Evolutionary conservation across 257 asterid species (phyloP), one percentile per base, ranked within the genome.

Genomic region (Ligustrum vulgare): DNA sequence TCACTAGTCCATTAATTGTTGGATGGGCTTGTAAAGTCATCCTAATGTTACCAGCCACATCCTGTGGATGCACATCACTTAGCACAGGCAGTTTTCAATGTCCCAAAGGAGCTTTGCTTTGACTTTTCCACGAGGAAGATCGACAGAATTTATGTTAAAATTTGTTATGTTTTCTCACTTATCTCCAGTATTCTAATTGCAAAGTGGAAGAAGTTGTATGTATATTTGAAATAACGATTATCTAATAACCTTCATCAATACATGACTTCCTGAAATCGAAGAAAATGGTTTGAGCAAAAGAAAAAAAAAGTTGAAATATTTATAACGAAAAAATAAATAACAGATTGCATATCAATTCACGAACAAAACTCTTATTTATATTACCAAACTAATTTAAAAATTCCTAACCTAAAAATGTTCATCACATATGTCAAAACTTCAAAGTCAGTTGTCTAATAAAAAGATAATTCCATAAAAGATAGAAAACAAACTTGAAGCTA

Each of bases 71-170:
- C 23, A 93, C 91, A 49, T 85, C 97, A 77, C 89, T 85, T 10
- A 98, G 99, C 56, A 95, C 92, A 0, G 93, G 60, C 99, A 95
- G 84, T 95, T 95, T 78, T 95, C 98, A 2, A 95, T 95, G 88
- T 95, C 99, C 99, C 99, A 95, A 63, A 93, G 31, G 82, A 77
- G 51, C 67, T 76, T 43, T 51, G 77, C n/a, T n/a, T n/a, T n/a
- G n/a, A 60, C 10, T 81, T 72, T 86, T 90, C 80, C 74, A 86
- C 12, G 75, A 31, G 15, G 80, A 75, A 74, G 80, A 79, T 33
- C 22, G 69, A 15, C 70, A 23, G 18, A 75, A 67, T 68, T 78
- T 49, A 75, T 13, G 70, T 74, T 85, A 31, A 85, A 64, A 81
- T 13, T 83, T 41, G 77, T 64, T 75, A 78, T 43, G 49, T 54